Conservation (phyloP, 2,329 filamentous ascomycete genomes). For the Fusarium sp. region DNA sequence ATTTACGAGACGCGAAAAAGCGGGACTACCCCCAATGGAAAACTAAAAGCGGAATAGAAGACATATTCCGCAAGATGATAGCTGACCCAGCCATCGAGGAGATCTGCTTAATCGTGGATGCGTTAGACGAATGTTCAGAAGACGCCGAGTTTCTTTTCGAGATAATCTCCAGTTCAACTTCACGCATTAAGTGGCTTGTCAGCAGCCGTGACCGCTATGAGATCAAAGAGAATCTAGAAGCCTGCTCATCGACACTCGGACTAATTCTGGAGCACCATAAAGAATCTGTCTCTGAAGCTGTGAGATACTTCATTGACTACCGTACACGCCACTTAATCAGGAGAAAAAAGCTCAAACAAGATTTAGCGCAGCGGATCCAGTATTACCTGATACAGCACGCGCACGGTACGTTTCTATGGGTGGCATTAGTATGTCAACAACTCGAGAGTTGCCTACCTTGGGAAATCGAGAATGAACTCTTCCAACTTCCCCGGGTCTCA, state of each 20-base stretch:
- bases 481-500: rapidly evolving
- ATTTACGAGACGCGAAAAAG: no score
- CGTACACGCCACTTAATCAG: neutral
- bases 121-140: no score
- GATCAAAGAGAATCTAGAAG: no score
- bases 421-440: neutral
- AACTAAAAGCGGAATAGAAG: no score
- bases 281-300: neutral
- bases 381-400: neutral
- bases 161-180: no score
- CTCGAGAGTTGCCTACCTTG: neutral
- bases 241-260: neutral
- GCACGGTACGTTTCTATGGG: neutral
- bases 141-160: no score
- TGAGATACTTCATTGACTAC: neutral
- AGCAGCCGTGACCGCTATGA: no score
- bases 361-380: neutral
- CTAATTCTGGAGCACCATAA: neutral
- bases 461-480: neutral
- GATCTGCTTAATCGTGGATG: no score
- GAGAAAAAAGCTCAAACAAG: neutral
- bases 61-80: no score
- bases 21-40: no score
- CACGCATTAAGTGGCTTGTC: no score
- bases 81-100: no score